phyloP scores from a whole-genome alignment of 176 grass and related monocot genomes.

The Poa annua region DNA sequence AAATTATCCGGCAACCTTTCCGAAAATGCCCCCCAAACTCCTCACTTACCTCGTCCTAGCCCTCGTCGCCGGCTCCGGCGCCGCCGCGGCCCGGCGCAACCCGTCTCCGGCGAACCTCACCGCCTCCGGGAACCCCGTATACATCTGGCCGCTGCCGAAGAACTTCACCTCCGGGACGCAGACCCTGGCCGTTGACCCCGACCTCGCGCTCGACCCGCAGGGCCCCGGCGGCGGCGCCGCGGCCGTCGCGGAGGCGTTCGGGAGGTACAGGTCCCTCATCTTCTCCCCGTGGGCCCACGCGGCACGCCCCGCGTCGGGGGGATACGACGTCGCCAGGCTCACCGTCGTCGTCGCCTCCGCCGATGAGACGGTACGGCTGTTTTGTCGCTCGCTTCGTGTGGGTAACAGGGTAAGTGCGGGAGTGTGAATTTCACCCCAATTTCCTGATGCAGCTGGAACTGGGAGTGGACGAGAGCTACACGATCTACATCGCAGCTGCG shows the following conservation, averaged over 20 bases:
- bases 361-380: slow-evolving; percentile 66
- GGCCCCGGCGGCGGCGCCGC: slow-evolving; percentile 42
- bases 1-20: background rate
- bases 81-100: slow-evolving; percentile 38
- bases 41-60: slow-evolving; percentile 18
- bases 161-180: slow-evolving; percentile 49
- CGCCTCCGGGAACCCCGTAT: slow-evolving; percentile 37
- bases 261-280: slow-evolving; percentile 60
- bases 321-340: slow-evolving; percentile 60
- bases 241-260: slow-evolving; percentile 68
- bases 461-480: slow-evolving; percentile 93
- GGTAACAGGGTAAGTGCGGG: background rate
- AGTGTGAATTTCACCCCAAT: background rate
- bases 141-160: slow-evolving; percentile 90
- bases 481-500: slow-evolving; percentile 51
- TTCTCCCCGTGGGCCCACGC: slow-evolving; percentile 72
- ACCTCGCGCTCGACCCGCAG: slow-evolving; percentile 59
- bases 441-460: slow-evolving; percentile 54
- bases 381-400: background rate
- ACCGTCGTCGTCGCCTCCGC: slow-evolving; percentile 74
- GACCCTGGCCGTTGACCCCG: slow-evolving; percentile 67
- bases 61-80: slow-evolving; percentile 37
- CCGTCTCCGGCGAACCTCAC: slow-evolving; percentile 32
- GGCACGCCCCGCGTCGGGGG: background rate
- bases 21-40: slow-evolving; percentile 57